Evolutionary conservation across 2,329 filamentous ascomycete genomes (phyloP).

Genomic region (Pyrenophora seminiperda): DNA sequence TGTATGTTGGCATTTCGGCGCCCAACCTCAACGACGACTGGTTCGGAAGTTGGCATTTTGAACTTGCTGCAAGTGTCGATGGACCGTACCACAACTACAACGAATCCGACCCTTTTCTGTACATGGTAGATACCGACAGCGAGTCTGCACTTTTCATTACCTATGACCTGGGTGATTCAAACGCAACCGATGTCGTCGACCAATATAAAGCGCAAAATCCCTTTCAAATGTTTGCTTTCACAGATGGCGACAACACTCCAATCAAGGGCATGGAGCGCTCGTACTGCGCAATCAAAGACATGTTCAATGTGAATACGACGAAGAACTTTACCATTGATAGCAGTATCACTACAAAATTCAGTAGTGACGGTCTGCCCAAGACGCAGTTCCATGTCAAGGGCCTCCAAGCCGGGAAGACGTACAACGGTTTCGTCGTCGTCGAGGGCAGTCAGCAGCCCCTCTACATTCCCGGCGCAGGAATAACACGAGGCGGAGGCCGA

Average conservation of each 20-base stretch:
- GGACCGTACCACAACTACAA: constrained; percentile 73
- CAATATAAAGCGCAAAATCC: constrained; percentile 61
- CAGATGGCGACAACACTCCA: constrained; percentile 59
- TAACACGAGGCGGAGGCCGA: constrained; percentile 72
- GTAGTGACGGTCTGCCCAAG: constrained; percentile 67
- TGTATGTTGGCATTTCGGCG: constrained; percentile 79
- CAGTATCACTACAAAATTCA: constrained; percentile 68
- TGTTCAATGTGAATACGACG: constrained; percentile 67
- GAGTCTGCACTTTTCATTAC: constrained; percentile 79
- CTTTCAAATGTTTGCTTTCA: constrained; percentile 79
- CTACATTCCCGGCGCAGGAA: constrained; percentile 45
- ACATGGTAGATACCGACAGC: constrained; percentile 84
- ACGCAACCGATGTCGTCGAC: constrained; percentile 56
- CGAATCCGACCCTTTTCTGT: constrained; percentile 63
- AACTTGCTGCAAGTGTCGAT: constrained; percentile 83
- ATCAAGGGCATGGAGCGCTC: constrained; percentile 76
- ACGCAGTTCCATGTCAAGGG: constrained; percentile 85
- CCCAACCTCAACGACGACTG: constrained; percentile 63
- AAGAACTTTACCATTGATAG: constrained; percentile 64
- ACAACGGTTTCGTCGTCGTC: constrained; percentile 74
- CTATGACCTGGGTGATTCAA: constrained; percentile 66
- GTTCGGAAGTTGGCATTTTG: constrained; percentile 75
- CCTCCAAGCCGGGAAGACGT: constrained; percentile 72
- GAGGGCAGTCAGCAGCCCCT: constrained; percentile 60
- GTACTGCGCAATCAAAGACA: constrained; percentile 76